Percentiles rank a stretch among this genome's conserved stretches.
These are phyloP conservation scores for Picea glauca DNA, from an alignment of 75 land plant species.

Conservation along the genomic window DNA sequence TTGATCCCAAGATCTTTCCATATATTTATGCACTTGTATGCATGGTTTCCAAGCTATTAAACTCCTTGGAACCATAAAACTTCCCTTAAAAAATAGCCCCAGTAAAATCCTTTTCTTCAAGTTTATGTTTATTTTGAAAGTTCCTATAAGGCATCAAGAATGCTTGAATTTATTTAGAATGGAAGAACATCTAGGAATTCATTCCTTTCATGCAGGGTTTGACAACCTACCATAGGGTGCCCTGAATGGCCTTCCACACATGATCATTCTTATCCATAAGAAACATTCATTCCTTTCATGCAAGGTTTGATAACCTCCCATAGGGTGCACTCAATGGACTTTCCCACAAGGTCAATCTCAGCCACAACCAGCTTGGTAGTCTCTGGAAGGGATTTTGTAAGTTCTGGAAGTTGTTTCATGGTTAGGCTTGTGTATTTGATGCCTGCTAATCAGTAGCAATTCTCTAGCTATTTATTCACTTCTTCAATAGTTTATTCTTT, in stretches of 20 bases:
- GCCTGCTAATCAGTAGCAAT: conserved; percentile 74
- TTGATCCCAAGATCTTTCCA: conserved; percentile 60
- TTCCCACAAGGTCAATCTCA: conserved; percentile 82
- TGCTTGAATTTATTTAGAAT: conserved; percentile 82
- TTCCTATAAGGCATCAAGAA: conserved; percentile 83
- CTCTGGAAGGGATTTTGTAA: conserved; percentile 65
- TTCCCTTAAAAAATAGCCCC: conserved; percentile 95
- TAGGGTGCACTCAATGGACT: conserved; percentile 85
- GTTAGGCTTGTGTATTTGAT: conserved; percentile 82
- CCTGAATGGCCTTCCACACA: conserved; percentile 84
- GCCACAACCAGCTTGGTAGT: conserved; percentile 65
- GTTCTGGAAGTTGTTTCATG: conserved; percentile 74
- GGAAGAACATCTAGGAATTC: conserved; percentile 94
- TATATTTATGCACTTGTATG: conserved; percentile 85
- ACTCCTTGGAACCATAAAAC: conserved; percentile 77
- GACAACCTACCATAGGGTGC: conserved; percentile 83
- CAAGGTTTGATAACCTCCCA: conserved; percentile 79
- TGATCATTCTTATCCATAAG: conserved; percentile 90
- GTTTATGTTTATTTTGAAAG: conserved; percentile 86
- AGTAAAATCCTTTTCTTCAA: conserved; percentile 74
- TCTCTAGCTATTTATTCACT: conserved; percentile 69
- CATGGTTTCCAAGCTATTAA: conserved; percentile 79
- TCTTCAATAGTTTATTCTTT: conserved; percentile 80
- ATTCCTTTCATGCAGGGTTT: conserved; percentile 74
- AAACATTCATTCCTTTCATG: conserved; percentile 84